A percentile compares a stretch with the other conserved stretches of the same genome.
Conservation (phyloP, 495 filamentous ascomycete species). For the Oidiodendron maius region DNA sequence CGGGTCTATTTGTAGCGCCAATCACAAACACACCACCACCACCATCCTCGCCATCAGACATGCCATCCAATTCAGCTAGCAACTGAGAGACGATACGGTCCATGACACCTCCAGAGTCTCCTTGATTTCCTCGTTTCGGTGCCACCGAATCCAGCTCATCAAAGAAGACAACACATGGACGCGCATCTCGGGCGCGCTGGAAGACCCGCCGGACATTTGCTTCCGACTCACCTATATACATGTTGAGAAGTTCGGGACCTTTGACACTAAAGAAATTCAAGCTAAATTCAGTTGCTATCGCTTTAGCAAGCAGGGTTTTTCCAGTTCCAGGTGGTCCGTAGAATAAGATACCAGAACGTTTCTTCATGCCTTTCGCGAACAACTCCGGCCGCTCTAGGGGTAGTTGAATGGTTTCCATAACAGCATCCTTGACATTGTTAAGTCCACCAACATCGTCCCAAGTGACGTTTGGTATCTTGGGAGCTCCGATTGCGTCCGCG, state of each 20-base stretch:
- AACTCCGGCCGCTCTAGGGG: constrained; percentile 89
- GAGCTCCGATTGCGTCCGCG: constrained; percentile 92
- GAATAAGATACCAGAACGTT: constrained; percentile 94
- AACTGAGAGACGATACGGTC: constrained; percentile 96
- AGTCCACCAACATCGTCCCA: constrained; percentile 97
- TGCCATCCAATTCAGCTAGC: constrained; percentile 91
- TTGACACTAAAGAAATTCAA: constrained; percentile 99
- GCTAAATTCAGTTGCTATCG: constrained; percentile 96
- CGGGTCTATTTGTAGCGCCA: constrained; percentile 91
- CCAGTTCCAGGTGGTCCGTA: constrained; percentile 96
- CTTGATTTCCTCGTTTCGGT: constrained; percentile 95
- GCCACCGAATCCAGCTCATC: constrained; percentile 97
- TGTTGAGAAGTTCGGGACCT: constrained; percentile 93
- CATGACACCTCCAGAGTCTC: constrained; percentile 98
- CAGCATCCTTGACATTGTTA: constrained; percentile 87
- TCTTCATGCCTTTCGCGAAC: constrained; percentile 98
- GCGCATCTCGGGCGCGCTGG: constrained; percentile 85
- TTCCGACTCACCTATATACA: constrained; percentile 99
- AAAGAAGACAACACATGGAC: constrained; percentile 98
- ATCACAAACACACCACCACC: constrained; percentile 93
- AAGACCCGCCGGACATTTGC: constrained; percentile 96
- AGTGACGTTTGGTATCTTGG: constrained; percentile 93
- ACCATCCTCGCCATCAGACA: constrained; percentile 87
- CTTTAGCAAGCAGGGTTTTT: constrained; percentile 94
- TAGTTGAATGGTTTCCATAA: constrained; percentile 94